Evolutionary conservation across 148 eudicot species (phyloP).

Genomic region (Mesembryanthemum crystallinum): DNA sequence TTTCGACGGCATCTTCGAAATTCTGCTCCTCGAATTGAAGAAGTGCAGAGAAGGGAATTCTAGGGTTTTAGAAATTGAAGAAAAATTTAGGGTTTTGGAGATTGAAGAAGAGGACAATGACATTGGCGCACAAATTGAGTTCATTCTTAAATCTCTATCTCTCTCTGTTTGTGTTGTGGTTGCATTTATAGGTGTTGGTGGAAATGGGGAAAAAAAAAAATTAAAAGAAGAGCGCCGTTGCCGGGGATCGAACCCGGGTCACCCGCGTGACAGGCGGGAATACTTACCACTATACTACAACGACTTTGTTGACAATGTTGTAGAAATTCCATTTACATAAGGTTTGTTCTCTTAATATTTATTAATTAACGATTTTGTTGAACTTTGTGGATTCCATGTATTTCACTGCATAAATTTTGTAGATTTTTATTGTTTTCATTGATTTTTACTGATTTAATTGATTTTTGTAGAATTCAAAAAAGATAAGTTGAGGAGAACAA

Average conservation of each 20-base stretch:
- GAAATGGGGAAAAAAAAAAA: not conserved
- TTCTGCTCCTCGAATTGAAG: not conserved
- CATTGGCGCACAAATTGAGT: not conserved
- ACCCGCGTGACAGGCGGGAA: constrained; percentile 99
- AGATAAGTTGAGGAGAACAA: too few relatives aligned
- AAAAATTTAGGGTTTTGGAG: constrained; percentile 17
- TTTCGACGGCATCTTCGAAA: not conserved
- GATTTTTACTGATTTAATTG: too few relatives aligned
- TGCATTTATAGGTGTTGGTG: not conserved
- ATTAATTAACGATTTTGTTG: too few relatives aligned
- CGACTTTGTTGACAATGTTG: constrained; percentile 51
- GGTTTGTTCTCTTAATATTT: too few relatives aligned
- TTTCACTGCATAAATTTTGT: too few relatives aligned
- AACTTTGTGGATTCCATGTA: too few relatives aligned
- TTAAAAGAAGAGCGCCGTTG: constrained; percentile 53
- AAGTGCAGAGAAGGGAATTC: not conserved
- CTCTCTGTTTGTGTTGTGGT: not conserved
- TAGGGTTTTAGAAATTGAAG: constrained; percentile 8
- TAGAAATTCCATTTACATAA: too few relatives aligned
- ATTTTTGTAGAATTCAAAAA: too few relatives aligned
- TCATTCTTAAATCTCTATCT: too few relatives aligned
- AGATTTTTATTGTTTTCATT: too few relatives aligned
- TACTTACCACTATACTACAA: constrained; percentile 99
- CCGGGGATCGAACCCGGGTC: constrained; percentile 99
- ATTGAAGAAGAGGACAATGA: not conserved